A percentile compares a stretch with the other conserved stretches of the same genome.
These are phyloP conservation scores for Calonectria ilicicola DNA, from an alignment of 2,329 filamentous ascomycete genomes.

Conservation along the genomic window DNA sequence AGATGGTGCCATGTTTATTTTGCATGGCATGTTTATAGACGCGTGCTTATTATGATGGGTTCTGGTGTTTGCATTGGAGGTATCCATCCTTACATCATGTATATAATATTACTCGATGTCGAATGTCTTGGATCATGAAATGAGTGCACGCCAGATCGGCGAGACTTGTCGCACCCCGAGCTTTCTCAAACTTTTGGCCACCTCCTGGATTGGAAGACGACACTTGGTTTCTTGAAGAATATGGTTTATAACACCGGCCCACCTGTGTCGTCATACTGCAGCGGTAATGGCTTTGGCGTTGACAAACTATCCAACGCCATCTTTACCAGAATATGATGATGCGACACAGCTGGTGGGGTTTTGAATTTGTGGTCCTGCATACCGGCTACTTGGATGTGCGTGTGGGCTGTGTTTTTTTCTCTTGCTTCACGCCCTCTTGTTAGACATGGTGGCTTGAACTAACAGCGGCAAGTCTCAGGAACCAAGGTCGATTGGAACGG, in stretches of 20 bases:
- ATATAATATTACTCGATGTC: background rate
- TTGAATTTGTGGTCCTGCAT: background rate
- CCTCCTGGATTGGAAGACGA: background rate
- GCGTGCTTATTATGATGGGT: background rate
- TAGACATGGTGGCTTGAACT: constrained; percentile 1
- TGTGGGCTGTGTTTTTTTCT: background rate
- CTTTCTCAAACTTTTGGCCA: background rate
- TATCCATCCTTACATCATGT: background rate
- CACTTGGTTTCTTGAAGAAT: background rate
- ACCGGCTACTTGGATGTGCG: background rate
- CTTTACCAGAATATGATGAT: background rate
- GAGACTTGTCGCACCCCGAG: background rate
- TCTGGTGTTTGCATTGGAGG: background rate
- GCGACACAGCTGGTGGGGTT: background rate
- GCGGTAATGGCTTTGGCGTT: background rate
- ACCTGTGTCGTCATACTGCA: background rate
- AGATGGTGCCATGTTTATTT: background rate
- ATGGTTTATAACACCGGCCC: no score
- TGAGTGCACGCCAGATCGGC: background rate
- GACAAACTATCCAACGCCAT: background rate
- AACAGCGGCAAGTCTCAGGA: constrained; percentile 1
- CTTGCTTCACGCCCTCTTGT: background rate
- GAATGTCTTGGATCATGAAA: constrained; percentile 6
- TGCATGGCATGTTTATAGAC: background rate
- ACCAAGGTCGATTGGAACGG: constrained; percentile 1